These are phyloP conservation scores for Adansonia grandidieri DNA, from an alignment of 441 rosid genomes.

Conservation along the genomic window DNA sequence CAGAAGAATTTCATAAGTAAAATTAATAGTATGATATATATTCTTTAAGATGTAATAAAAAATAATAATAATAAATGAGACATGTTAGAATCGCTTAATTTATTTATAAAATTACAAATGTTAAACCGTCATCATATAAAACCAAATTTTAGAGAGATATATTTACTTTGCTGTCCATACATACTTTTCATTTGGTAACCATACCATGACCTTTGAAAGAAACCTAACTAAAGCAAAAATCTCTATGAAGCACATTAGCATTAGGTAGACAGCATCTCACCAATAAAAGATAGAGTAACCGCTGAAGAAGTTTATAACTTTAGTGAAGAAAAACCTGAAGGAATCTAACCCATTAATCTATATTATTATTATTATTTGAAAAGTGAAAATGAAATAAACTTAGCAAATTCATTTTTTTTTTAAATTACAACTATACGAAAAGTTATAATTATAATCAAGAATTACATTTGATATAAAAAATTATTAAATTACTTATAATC, in stretches of 20 bases:
- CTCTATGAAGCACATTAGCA: slow-evolving; percentile 4
- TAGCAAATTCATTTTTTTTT: too few relatives aligned
- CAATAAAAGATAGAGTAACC: slow-evolving; percentile 17
- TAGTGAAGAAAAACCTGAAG: background rate
- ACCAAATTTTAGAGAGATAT: background rate
- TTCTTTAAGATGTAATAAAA: too few relatives aligned
- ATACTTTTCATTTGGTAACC: slow-evolving; percentile 29
- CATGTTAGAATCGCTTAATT: too few relatives aligned
- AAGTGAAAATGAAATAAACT: background rate
- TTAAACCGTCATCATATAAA: too few relatives aligned
- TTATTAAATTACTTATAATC: too few relatives aligned
- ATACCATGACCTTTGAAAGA: slow-evolving; percentile 10
- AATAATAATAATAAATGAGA: too few relatives aligned
- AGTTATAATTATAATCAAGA: too few relatives aligned
- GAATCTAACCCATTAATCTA: background rate
- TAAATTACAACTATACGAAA: background rate
- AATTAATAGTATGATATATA: too few relatives aligned
- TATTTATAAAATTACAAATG: too few relatives aligned
- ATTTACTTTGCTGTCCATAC: background rate
- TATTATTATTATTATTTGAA: background rate
- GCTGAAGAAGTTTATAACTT: background rate
- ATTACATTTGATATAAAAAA: too few relatives aligned
- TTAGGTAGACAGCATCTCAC: slow-evolving; percentile 36
- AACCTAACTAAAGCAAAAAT: slow-evolving; percentile 29
- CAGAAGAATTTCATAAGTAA: too few relatives aligned